Percentiles rank a stretch among this genome's conserved stretches.
phyloP scores from a whole-genome alignment of 2,329 filamentous ascomycete species.

The Botryotinia convoluta region DNA sequence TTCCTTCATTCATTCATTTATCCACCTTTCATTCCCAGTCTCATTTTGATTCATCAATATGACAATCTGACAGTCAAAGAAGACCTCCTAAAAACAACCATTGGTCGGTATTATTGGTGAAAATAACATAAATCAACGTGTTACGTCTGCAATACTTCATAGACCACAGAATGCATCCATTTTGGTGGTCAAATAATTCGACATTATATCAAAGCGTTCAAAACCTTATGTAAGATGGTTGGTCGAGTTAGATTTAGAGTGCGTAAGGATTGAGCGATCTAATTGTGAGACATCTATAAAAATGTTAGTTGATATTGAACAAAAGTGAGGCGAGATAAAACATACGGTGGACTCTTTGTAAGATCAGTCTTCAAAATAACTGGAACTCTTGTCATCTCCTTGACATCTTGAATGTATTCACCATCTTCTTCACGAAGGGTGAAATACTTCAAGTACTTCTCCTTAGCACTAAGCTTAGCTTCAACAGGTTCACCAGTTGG shows the following conservation, averaged over 20 bases:
- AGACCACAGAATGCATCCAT: slow-evolving; percentile 20
- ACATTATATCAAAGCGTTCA: slow-evolving; percentile 16
- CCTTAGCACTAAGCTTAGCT: slow-evolving; percentile 82
- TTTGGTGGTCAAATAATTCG: background rate
- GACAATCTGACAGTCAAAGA: slow-evolving; percentile 9
- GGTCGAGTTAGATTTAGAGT: slow-evolving; percentile 25
- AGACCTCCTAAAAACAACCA: background rate
- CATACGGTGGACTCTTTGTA: slow-evolving; percentile 98
- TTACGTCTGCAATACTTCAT: background rate
- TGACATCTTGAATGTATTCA: slow-evolving; percentile 97
- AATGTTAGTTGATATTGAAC: slow-evolving; percentile 41
- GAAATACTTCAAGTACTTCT: slow-evolving; percentile 92
- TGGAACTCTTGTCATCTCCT: slow-evolving; percentile 96
- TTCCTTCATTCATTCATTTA: background rate
- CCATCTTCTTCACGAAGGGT: slow-evolving; percentile 86
- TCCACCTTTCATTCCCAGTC: background rate
- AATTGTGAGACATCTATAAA: slow-evolving; percentile 72
- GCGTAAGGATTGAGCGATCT: slow-evolving; percentile 79
- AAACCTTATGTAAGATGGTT: slow-evolving; percentile 3
- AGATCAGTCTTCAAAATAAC: slow-evolving; percentile 98
- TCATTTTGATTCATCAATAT: slow-evolving; percentile 9
- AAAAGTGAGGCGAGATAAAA: slow-evolving; percentile 39
- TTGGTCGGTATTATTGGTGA: background rate
- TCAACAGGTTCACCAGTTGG: slow-evolving; percentile 72
- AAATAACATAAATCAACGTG: background rate